These are phyloP conservation scores for Tylopilus balloui DNA, from an alignment of 768 basidiomycete genomes.

Conservation along the genomic window DNA sequence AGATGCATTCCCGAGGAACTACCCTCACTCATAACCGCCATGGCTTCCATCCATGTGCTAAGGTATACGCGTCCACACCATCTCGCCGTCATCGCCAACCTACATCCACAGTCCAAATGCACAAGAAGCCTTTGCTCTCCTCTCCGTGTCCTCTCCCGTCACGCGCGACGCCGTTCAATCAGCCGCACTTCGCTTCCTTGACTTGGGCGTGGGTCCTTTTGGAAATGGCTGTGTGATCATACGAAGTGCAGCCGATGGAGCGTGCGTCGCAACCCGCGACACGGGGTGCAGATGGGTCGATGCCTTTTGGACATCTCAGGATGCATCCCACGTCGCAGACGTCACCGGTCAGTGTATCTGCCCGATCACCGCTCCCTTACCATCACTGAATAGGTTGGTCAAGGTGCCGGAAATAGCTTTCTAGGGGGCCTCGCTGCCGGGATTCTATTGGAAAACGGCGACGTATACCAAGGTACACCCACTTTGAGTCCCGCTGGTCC, in stretches of 20 bases:
- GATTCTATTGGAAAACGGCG: slow-evolving; percentile 46
- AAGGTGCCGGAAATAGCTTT: slow-evolving; percentile 90
- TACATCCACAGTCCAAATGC: slow-evolving; percentile 67
- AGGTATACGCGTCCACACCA: slow-evolving; percentile 42
- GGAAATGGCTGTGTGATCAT: slow-evolving; percentile 64
- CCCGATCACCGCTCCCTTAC: neutral
- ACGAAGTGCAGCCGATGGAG: slow-evolving; percentile 68
- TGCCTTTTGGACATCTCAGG: slow-evolving; percentile 62
- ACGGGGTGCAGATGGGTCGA: slow-evolving; percentile 57
- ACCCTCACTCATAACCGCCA: slow-evolving; percentile 53
- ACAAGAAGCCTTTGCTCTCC: slow-evolving; percentile 68
- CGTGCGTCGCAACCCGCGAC: slow-evolving; percentile 50
- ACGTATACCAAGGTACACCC: slow-evolving; percentile 62
- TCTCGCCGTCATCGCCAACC: slow-evolving; percentile 1
- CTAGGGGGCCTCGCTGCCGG: slow-evolving; percentile 82
- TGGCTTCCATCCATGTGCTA: slow-evolving; percentile 60
- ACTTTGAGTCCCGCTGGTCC: slow-evolving; percentile 2
- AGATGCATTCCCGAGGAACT: slow-evolving; percentile 78
- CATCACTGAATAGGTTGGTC: slow-evolving; percentile 2
- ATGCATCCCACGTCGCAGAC: slow-evolving; percentile 57
- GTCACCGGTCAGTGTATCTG: slow-evolving; percentile 60
- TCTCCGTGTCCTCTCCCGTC: slow-evolving; percentile 45
- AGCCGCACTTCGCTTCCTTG: slow-evolving; percentile 60
- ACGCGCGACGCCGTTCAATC: slow-evolving; percentile 55
- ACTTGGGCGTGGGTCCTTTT: slow-evolving; percentile 49